Conservation (phyloP, 345 rosid genomes). For the Gossypium rotundifolium region DNA sequence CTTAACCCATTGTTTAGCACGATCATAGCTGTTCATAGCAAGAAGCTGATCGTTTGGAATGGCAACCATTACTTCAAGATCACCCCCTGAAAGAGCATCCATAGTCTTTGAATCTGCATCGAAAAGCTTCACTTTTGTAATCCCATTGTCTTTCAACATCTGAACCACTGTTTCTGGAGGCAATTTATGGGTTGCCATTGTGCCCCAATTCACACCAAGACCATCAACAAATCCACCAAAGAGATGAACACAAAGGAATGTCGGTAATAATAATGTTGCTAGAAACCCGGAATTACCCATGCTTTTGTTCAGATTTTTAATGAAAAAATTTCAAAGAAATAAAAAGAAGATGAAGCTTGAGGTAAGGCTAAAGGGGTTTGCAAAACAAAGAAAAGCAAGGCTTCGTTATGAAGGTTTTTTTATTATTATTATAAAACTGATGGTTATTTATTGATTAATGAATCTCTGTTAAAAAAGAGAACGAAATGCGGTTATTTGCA, state of each 20-base stretch:
- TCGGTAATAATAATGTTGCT: not conserved
- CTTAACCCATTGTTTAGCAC: constrained; percentile 64
- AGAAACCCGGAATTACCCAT: constrained; percentile 10
- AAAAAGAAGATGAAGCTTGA: not conserved
- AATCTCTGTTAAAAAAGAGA: not conserved
- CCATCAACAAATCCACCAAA: constrained; percentile 27
- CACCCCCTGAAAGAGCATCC: constrained; percentile 63
- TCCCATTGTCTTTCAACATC: constrained; percentile 75
- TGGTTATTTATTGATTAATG: not conserved
- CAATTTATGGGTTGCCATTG: constrained; percentile 58
- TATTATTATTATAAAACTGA: not conserved
- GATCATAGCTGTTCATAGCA: constrained; percentile 43
- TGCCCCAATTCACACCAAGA: constrained; percentile 92
- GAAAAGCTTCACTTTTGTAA: constrained; percentile 76
- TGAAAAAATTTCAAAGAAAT: not conserved
- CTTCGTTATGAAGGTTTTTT: not conserved
- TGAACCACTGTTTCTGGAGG: constrained; percentile 68
- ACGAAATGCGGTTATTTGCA: not conserved
- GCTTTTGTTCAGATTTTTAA: not conserved
- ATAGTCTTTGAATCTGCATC: constrained; percentile 62
- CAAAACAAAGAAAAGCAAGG: not conserved
- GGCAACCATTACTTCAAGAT: constrained; percentile 89
- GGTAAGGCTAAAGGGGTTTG: not conserved
- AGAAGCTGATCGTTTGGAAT: constrained; percentile 82
- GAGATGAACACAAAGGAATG: not conserved